Conservation (phyloP, 108 stramenopile genomes). For the Discostella pseudostelligera region DNA sequence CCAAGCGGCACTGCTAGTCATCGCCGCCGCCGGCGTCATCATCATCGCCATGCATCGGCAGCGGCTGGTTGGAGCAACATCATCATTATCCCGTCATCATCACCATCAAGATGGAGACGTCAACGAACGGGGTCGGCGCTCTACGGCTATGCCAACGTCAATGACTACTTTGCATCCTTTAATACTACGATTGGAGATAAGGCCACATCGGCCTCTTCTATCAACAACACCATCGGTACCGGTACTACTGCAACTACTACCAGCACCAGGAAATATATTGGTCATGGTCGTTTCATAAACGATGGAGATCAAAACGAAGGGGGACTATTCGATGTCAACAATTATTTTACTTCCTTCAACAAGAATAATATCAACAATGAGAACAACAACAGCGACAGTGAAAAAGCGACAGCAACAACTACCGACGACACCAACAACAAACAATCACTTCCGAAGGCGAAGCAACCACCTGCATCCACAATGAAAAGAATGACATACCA, state of each 20-base stretch:
- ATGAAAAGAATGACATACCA: conserved; percentile 2
- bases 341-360: conserved; percentile 24
- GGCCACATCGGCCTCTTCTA: neutral
- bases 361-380: neutral
- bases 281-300: conserved; percentile 11
- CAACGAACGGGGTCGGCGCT: conserved; percentile 8
- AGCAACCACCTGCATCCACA: neutral
- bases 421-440: conserved; percentile 4
- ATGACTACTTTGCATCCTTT: conserved; percentile 39
- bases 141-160: conserved; percentile 13
- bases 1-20: no score
- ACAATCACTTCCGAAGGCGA: no score
- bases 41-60: no score
- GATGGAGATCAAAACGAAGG: neutral
- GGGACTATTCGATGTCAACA: conserved; percentile 21
- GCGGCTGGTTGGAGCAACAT: no score
- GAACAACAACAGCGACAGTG: neutral
- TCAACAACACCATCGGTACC: conserved; percentile 4
- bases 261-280: conserved; percentile 1
- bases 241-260: neutral
- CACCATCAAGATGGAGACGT: neutral
- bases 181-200: conserved; percentile 1
- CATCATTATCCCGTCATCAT: no score
- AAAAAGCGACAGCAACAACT: neutral
- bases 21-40: no score